Conservation (phyloP, 345 rosid species). For the Populus pruinosa region DNA sequence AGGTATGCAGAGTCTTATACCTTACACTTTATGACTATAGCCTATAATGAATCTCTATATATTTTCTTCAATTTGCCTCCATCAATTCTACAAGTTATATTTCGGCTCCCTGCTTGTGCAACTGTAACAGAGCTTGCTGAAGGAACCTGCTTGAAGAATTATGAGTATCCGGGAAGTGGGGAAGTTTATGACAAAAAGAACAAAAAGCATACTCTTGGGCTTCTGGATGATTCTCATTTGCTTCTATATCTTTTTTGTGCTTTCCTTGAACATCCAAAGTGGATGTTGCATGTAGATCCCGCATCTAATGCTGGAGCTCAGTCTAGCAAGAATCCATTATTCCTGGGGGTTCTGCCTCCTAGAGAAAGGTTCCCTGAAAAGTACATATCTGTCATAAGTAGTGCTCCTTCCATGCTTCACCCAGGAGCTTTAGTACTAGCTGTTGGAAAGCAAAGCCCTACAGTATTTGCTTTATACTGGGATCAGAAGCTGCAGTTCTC, state of each 20-base stretch:
- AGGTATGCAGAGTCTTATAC: conserved; percentile 39
- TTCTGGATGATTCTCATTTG: conserved; percentile 87
- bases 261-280: conserved; percentile 88
- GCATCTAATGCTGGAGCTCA: conserved; percentile 75
- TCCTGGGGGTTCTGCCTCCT: conserved; percentile 78
- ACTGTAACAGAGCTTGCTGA: conserved; percentile 68
- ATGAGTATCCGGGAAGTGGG: conserved; percentile 66
- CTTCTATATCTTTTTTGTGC: conserved; percentile 90
- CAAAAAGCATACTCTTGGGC: conserved; percentile 75
- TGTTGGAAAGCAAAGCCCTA: conserved; percentile 64
- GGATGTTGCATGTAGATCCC: conserved; percentile 97
- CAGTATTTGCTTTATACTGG: conserved; percentile 84
- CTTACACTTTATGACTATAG: neutral
- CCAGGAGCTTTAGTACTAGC: conserved; percentile 85
- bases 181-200: conserved; percentile 61
- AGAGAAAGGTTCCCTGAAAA: conserved; percentile 94
- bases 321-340: conserved; percentile 79
- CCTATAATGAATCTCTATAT: neutral
- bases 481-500: conserved; percentile 77
- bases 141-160: conserved; percentile 93
- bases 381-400: conserved; percentile 63
- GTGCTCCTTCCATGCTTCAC: conserved; percentile 69
- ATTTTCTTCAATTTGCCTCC: neutral
- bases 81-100: neutral
- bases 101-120: neutral